Base-by-base conservation (phyloP, 257 asterid species). In the Rubia yunnanensis region DNA sequence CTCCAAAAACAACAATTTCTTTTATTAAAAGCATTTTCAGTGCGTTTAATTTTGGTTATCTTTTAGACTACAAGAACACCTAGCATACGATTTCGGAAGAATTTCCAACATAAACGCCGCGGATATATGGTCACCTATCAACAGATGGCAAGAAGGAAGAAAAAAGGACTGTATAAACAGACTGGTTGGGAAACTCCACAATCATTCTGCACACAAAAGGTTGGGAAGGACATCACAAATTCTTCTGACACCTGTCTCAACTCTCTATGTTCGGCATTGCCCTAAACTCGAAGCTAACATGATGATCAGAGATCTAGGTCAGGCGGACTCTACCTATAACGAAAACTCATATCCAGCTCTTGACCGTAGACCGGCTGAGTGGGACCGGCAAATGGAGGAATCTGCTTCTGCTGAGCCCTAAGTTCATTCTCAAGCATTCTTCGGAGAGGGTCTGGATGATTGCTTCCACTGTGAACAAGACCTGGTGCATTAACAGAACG, bases 391-490 rank as follows among this genome's bases (percentile, higher is more conserved):
- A 79, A 80, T 5, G 86, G 85, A 67, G 78, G 91, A 52, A 68
- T 72, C 76, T 86, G 95, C 80, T 83, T 88, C 10, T 91, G 73
- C 52, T 79, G 86, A 35, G 83, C 94, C 73, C 83, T 80, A 34
- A 77, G 81, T 70, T 88, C 98, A 95, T 86, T 80, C 70, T 91
- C 88, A 17, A 91, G 67, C 63, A 88, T 84, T 86, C 88, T 91
- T 64, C 83, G 95, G 75, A 88, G 72, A 32, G 94, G 92, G 48
- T 85, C 96, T 0, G 92, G 88, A 58, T 86, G 78, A 73, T 77
- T 78, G 69, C 74, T 77, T 64, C 71, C 82, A 50, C 67, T 50
- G 63, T 73, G 69, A 60, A 61, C 44, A 27, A 71, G 68, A 58
- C 75, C 85, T 78, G 57, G 28, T 20, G 68, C 57, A 72, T 46